A percentile compares a stretch with the other conserved stretches of the same genome.
Evolutionary conservation across 2,329 filamentous ascomycete species (phyloP).

Genomic region (Calonectria honghensis): DNA sequence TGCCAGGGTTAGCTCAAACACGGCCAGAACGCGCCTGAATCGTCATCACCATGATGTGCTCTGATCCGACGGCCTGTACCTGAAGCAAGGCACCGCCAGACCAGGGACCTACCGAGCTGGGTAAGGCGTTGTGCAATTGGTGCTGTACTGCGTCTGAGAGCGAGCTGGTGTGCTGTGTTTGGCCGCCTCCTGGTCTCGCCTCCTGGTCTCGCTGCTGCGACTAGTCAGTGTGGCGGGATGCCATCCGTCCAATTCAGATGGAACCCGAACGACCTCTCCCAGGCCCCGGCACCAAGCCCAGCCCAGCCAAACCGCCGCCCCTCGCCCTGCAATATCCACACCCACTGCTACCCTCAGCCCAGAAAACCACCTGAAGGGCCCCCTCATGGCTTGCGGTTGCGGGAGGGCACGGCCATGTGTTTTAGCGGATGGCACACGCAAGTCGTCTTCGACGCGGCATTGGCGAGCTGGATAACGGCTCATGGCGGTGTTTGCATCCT

Average conservation of each 20-base stretch:
- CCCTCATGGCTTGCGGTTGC: conserved; percentile 25
- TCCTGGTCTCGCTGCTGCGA: neutral
- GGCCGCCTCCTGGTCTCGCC: conserved; percentile 23
- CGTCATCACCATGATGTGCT: conserved; percentile 19
- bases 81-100: conserved; percentile 38
- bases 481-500: conserved; percentile 17
- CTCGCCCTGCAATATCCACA: conserved; percentile 25
- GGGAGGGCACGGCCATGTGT: conserved; percentile 33
- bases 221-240: conserved; percentile 21
- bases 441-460: conserved; percentile 48
- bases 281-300: conserved; percentile 22
- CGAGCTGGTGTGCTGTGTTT: conserved; percentile 30
- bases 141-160: conserved; percentile 35
- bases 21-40: neutral
- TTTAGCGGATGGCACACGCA: conserved; percentile 47
- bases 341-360: conserved; percentile 8
- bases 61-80: conserved; percentile 37
- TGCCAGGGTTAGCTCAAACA: conserved; percentile 11
- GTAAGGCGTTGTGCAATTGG: conserved; percentile 36
- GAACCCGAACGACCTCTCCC: conserved; percentile 19
- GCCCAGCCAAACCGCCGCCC: conserved; percentile 16
- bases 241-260: conserved; percentile 28
- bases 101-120: conserved; percentile 31
- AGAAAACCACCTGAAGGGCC: conserved; percentile 20
- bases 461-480: conserved; percentile 35